Evolutionary conservation across 495 filamentous ascomycete genomes (phyloP), one percentile per base, ranked within the genome.

Genomic region (Aspergillus indologenus): DNA sequence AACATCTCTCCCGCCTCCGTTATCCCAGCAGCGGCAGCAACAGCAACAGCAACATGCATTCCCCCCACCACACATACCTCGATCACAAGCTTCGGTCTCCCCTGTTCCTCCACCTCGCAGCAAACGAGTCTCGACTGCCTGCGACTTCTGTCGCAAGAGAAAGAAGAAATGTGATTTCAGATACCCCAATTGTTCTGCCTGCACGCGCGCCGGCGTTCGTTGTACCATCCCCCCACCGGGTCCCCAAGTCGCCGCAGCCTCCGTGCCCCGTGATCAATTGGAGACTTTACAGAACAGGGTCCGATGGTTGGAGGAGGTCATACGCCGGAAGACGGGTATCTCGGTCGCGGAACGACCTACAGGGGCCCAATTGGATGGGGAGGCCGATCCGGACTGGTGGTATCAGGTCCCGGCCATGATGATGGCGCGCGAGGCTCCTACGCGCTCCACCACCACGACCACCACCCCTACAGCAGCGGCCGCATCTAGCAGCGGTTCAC

Each of bases 81-180:
- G 53, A 34, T 59, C 53, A 12, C 52, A 48, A 9, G 45, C 59
- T 1, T 52, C 53, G n/a, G 31, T 29, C 20, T 47, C 17, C 45
- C 54, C n/a, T 54, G 45, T 42, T 20, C 53, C 42, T 43, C 56
- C 22, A 11, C 31, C 21, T 43, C 55, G 45, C 42, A 45, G 56
- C 52, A 79, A 79, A 58, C 75, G 75, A 24, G 75, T 79, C 20
- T 77, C 75, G 15, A 79, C 75, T 1, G 79, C 79, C 20, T 82
- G 79, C 61, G 79, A 81, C 56, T 78, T 81, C 34, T 82, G 79
- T 68, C 74, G 79, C 47, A 80, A 78, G 54, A 67, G 79, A 12
- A 82, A 82, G 68, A 82, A 81, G 51, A 81, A 81, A 68, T 82
- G 79, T 62, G 79, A 82, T 57, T 81, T 81, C 53, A 72, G 75